Conservation (phyloP, 768 basidiomycete genomes). For the Tylopilus sp. region DNA sequence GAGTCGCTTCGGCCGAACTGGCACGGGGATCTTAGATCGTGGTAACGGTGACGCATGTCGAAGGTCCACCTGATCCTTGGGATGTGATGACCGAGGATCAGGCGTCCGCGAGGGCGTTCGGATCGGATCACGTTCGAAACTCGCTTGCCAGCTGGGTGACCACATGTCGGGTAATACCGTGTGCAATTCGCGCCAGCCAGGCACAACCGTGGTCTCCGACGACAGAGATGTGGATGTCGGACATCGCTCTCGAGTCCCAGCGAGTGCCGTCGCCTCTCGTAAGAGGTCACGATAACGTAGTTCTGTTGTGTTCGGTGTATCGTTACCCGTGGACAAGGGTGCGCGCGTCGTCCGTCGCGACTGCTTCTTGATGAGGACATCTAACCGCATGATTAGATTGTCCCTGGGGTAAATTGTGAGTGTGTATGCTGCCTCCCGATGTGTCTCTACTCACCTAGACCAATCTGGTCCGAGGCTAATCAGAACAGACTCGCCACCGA, state of each 20-base stretch:
- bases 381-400: slow-evolving; percentile 28
- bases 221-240: slow-evolving; percentile 8
- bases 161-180: slow-evolving; percentile 41
- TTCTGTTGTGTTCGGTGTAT: slow-evolving; percentile 34
- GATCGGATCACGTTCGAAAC: slow-evolving; percentile 46
- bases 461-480: slow-evolving; percentile 47
- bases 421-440: not conserved
- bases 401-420: slow-evolving; percentile 12
- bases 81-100: slow-evolving; percentile 42
- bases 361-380: slow-evolving; percentile 29
- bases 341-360: slow-evolving; percentile 8
- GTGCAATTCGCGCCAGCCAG: slow-evolving; percentile 39
- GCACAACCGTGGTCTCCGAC: slow-evolving; percentile 34
- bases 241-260: slow-evolving; percentile 16
- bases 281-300: slow-evolving; percentile 53
- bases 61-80: slow-evolving; percentile 64
- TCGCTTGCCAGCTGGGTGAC: slow-evolving; percentile 29
- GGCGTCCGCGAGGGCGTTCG: slow-evolving; percentile 55
- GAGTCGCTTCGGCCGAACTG: slow-evolving; percentile 42
- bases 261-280: slow-evolving; percentile 28
- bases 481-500: slow-evolving; percentile 45
- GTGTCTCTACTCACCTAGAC: slow-evolving; percentile 46
- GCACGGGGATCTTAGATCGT: slow-evolving; percentile 43
- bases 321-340: not conserved
- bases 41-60: slow-evolving; percentile 46